phyloP scores from a whole-genome alignment of 1,139 yeast species.

The Hyphopichia khmerensis region DNA sequence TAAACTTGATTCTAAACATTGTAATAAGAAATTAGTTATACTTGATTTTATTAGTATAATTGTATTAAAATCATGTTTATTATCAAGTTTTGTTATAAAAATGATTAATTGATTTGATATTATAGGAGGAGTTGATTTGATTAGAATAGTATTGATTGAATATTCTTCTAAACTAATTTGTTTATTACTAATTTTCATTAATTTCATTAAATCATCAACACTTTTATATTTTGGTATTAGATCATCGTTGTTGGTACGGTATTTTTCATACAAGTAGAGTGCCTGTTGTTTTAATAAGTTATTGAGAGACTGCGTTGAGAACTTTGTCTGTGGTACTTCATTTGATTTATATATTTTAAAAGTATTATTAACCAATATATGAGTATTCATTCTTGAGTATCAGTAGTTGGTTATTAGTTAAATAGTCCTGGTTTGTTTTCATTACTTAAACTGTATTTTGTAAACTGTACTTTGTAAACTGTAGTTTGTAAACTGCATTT shows the following conservation, averaged over 20 bases:
- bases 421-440: too few species aligned
- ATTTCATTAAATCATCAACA: not conserved
- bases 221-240: not conserved
- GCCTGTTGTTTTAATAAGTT: conserved; percentile 9
- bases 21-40: conserved; percentile 1
- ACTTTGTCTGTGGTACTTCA: not conserved
- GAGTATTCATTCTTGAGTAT: not conserved
- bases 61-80: conserved; percentile 11
- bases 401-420: not conserved
- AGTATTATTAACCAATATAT: conserved; percentile 13
- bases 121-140: not conserved
- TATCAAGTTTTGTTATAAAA: too few species aligned
- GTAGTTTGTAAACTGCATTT: too few species aligned
- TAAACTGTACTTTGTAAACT: too few species aligned
- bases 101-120: not conserved
- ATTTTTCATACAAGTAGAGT: conserved; percentile 5
- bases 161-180: not conserved
- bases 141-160: not conserved
- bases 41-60: conserved; percentile 9
- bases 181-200: not conserved
- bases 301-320: conserved; percentile 5
- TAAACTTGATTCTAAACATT: not conserved
- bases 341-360: conserved; percentile 17
- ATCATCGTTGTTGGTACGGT: not conserved
- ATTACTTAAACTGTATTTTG: too few species aligned